phyloP scores from a whole-genome alignment of 805 yeast genomes.

The Wickerhamiella azymoides region DNA sequence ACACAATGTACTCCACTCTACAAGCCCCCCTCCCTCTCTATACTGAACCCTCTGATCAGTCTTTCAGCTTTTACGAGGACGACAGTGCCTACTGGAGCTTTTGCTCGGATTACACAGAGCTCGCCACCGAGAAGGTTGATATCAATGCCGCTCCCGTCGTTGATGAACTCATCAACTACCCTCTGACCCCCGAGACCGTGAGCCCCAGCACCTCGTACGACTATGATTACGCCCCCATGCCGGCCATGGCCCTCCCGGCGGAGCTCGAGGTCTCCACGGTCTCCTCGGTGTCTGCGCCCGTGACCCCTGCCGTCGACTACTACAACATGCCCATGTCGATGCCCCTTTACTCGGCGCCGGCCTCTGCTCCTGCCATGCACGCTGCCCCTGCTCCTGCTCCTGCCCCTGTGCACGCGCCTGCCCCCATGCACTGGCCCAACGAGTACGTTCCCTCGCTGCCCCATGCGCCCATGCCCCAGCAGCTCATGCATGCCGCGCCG shows the following conservation, averaged over 20 bases:
- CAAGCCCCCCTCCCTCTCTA: background rate
- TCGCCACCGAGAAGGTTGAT: background rate
- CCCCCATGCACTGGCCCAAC: background rate
- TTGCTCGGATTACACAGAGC: constrained; percentile 6
- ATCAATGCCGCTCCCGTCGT: background rate
- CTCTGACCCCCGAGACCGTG: background rate
- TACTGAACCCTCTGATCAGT: background rate
- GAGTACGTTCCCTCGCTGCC: background rate
- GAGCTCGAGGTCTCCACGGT: too few species aligned
- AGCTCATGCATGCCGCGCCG: background rate
- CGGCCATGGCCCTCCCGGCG: background rate
- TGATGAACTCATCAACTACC: background rate
- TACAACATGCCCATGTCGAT: too few species aligned
- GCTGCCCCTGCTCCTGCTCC: background rate
- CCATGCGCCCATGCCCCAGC: background rate
- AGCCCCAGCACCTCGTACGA: background rate
- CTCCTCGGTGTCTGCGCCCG: background rate
- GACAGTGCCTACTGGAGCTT: constrained; percentile 7
- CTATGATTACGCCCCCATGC: background rate
- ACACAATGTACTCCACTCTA: background rate
- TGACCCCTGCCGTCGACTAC: too few species aligned
- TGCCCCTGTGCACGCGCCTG: background rate
- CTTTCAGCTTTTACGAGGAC: constrained; percentile 2
- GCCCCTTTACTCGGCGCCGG: too few species aligned
- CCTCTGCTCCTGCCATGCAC: too few species aligned